A percentile compares a stretch with the other conserved stretches of the same genome.
Evolutionary conservation across 768 basidiomycete species (phyloP).

Genomic region (Crucibulum laeve): DNA sequence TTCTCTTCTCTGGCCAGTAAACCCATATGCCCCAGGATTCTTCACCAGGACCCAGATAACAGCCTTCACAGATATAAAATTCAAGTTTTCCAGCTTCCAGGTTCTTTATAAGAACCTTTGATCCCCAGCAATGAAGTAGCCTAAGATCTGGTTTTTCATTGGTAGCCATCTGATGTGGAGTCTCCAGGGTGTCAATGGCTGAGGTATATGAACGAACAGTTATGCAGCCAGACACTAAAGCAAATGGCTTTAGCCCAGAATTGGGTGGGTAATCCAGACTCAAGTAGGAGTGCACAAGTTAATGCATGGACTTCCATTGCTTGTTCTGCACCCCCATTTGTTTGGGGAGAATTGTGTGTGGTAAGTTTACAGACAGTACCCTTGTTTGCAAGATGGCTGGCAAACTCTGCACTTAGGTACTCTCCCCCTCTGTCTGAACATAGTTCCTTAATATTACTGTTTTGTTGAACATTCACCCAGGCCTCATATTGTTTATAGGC

Average conservation of each 20-base stretch:
- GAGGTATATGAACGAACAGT: slow-evolving; percentile 1
- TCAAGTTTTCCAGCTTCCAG: background rate
- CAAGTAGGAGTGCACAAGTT: slow-evolving; percentile 14
- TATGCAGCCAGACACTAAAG: slow-evolving; percentile 7
- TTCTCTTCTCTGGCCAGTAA: slow-evolving; percentile 13
- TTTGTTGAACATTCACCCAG: slow-evolving; percentile 15
- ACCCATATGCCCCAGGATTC: slow-evolving; percentile 11
- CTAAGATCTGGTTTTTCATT: background rate
- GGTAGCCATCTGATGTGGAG: no score
- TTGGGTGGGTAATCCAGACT: slow-evolving; percentile 6
- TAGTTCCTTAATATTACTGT: slow-evolving; percentile 2
- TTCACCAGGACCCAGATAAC: slow-evolving; percentile 11
- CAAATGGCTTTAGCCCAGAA: slow-evolving; percentile 16
- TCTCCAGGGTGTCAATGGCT: background rate
- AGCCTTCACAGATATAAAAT: slow-evolving; percentile 5
- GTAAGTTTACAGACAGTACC: slow-evolving; percentile 13
- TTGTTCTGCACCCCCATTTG: slow-evolving; percentile 16
- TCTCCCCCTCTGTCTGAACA: slow-evolving; percentile 17
- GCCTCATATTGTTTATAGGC: slow-evolving; percentile 18
- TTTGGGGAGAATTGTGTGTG: slow-evolving; percentile 10
- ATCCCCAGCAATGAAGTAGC: background rate
- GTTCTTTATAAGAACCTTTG: background rate
- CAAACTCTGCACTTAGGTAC: slow-evolving; percentile 13
- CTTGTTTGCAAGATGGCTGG: slow-evolving; percentile 1
- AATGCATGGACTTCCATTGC: slow-evolving; percentile 9